Evolutionary conservation across 2,329 filamentous ascomycete genomes (phyloP), one percentile per base, ranked within the genome.

Genomic region (Orbilia ellipsospora): DNA sequence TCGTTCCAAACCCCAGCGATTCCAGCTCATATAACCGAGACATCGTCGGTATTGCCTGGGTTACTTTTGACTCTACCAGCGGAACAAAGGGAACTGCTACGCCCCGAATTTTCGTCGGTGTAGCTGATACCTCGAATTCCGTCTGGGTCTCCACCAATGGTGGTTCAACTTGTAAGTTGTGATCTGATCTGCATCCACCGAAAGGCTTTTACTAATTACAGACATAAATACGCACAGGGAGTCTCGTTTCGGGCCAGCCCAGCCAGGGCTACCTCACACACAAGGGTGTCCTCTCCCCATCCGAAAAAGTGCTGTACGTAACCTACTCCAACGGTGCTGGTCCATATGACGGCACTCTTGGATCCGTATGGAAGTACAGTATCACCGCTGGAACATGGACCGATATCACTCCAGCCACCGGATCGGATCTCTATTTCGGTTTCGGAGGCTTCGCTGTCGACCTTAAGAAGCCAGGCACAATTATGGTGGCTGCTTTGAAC

Each of bases 371-470:
- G 74, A 84, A 85, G 65, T 89, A 88, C 76, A 85, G 87, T 67
- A 84, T 88, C 52, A 78, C 83, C 0, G 81, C 81, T 1, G 81
- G 81, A 36, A 83, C 82, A 0, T 89, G 87, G 86, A 86, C 83
- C 12, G 82, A 89, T 78, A 89, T 89, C 78, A 88, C 86, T 0
- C 87, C 87, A 0, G 63, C 56, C 44, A 70, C 20, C 12, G 85
- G 84, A 0, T 82, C 84, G 0, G 72, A 69, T 50, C 54, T 75
- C 16, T 75, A 75, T 23, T 87, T 84, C 69, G 87, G 87, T 0
- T 89, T 88, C 51, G 87, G 87, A 2, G 87, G 87, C 1, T 81
- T 89, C 0, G 82, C 84, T 0, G 82, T 89, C 16, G 87, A 89
- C 59, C 81, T 85, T 74, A 83, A 86, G 77, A 85, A 84, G 16